Conservation (phyloP, 2,329 filamentous ascomycete genomes). For the Alternaria hordeiaustralica region DNA sequence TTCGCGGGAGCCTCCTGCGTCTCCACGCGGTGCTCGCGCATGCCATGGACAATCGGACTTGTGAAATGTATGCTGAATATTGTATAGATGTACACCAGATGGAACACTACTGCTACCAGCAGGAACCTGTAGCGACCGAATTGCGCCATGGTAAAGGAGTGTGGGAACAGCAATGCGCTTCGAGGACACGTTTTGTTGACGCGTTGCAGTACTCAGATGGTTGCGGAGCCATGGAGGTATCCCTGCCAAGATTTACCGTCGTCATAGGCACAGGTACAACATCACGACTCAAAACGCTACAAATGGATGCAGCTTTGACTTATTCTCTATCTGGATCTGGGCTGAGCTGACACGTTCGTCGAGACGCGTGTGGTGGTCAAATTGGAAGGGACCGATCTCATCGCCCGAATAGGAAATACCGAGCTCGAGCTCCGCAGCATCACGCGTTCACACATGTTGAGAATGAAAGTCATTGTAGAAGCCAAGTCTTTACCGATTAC, state of each 20-base stretch:
- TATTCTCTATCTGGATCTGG: background rate
- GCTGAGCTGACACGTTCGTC: background rate
- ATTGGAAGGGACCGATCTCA: background rate
- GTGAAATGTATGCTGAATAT: constrained; percentile 99
- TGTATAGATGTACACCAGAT: constrained; percentile 83
- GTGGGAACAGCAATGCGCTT: constrained; percentile 33
- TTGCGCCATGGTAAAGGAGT: constrained; percentile 54
- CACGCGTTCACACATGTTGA: background rate
- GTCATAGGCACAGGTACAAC: constrained; percentile 1
- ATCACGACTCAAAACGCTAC: background rate
- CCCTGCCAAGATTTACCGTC: constrained; percentile 22
- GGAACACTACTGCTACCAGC: constrained; percentile 87
- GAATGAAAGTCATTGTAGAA: constrained; percentile 14
- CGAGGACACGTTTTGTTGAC: constrained; percentile 29
- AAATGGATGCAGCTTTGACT: background rate
- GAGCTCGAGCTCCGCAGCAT: constrained; percentile 17
- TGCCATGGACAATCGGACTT: constrained; percentile 94
- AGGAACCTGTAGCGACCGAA: constrained; percentile 80
- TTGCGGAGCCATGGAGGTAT: constrained; percentile 25
- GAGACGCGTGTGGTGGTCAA: background rate
- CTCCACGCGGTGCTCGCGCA: constrained; percentile 80
- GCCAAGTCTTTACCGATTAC: constrained; percentile 2
- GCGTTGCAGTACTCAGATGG: constrained; percentile 38
- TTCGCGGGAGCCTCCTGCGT: constrained; percentile 80
- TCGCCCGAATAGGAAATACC: constrained; percentile 18